These are phyloP conservation scores for Kalmanozyma brasiliensis DNA, from an alignment of 1,284 basidiomycete genomes.

Conservation along the genomic window DNA sequence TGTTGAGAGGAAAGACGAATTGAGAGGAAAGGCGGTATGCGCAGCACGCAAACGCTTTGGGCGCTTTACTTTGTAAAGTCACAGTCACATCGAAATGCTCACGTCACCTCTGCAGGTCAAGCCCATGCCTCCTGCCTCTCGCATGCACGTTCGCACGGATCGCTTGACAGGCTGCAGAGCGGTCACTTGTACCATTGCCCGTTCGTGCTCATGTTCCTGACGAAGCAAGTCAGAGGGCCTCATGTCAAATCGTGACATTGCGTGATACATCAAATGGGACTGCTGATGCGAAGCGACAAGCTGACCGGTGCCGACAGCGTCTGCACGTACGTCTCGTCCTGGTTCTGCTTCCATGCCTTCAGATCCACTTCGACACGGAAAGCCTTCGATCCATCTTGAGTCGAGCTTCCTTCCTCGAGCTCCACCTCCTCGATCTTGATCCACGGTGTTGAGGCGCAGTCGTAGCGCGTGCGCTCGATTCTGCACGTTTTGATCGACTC, in stretches of 20 bases:
- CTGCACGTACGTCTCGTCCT: constrained; percentile 26
- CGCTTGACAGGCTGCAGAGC: too few relatives aligned
- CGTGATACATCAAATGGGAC: too few relatives aligned
- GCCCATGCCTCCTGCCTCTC: too few relatives aligned
- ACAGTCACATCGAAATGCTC: too few relatives aligned
- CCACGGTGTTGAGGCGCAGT: constrained; percentile 20
- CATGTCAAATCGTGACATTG: too few relatives aligned
- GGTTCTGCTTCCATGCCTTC: constrained; percentile 17
- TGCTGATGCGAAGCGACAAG: constrained; percentile 14
- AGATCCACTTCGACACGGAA: constrained; percentile 20
- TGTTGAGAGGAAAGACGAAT: not conserved
- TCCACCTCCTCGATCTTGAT: constrained; percentile 12
- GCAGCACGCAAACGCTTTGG: too few relatives aligned
- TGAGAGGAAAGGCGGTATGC: not conserved
- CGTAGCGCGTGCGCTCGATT: constrained; percentile 21
- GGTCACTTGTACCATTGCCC: too few relatives aligned
- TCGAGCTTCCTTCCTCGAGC: constrained; percentile 3
- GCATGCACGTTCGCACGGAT: too few relatives aligned
- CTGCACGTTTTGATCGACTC: constrained; percentile 24
- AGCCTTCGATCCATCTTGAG: not conserved
- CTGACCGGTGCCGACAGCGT: constrained; percentile 14
- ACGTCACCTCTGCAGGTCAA: too few relatives aligned
- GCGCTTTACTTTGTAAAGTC: too few relatives aligned
- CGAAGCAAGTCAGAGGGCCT: too few relatives aligned
- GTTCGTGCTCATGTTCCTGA: too few relatives aligned